Conservation (phyloP, 139 green algal species). For the Chlorella sorokiniana region DNA sequence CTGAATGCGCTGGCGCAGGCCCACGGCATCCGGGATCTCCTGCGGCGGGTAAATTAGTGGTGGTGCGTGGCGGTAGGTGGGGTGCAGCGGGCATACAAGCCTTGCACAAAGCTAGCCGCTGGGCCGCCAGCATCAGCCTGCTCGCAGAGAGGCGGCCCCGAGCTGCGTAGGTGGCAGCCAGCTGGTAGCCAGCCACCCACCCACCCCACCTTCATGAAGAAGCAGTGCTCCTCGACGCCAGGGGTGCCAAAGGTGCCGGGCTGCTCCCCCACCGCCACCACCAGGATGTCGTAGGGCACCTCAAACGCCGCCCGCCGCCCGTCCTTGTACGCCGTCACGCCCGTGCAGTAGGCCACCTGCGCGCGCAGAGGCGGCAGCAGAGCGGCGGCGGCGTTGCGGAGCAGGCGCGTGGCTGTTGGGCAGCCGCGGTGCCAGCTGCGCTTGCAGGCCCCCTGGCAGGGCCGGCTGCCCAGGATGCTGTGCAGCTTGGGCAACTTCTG, state of each 20-base stretch:
- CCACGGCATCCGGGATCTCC: constrained; percentile 61
- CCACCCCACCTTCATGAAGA: constrained; percentile 83
- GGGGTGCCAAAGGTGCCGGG: constrained; percentile 79
- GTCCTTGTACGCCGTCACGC: constrained; percentile 10
- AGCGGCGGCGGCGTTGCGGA: no score
- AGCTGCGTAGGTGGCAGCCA: no score
- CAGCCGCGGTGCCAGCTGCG: no score
- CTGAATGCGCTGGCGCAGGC: constrained; percentile 55
- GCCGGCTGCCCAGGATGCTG: no score
- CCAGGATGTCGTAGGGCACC: constrained; percentile 77
- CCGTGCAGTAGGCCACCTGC: constrained; percentile 21
- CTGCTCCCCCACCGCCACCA: constrained; percentile 79
- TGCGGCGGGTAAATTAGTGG: constrained; percentile 40
- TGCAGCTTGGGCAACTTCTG: no score
- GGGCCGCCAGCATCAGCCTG: no score
- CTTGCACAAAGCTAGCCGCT: background rate
- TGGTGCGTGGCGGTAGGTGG: background rate
- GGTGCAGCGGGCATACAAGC: background rate
- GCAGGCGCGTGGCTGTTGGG: no score
- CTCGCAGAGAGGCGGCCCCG: no score
- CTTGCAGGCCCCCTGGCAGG: no score
- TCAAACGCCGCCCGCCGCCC: constrained; percentile 15
- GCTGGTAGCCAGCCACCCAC: no score
- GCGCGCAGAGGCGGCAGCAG: background rate
- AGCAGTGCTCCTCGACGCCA: constrained; percentile 76